Conservation (phyloP, 208 protist genomes). For the Acanthamoeba healyi region DNA sequence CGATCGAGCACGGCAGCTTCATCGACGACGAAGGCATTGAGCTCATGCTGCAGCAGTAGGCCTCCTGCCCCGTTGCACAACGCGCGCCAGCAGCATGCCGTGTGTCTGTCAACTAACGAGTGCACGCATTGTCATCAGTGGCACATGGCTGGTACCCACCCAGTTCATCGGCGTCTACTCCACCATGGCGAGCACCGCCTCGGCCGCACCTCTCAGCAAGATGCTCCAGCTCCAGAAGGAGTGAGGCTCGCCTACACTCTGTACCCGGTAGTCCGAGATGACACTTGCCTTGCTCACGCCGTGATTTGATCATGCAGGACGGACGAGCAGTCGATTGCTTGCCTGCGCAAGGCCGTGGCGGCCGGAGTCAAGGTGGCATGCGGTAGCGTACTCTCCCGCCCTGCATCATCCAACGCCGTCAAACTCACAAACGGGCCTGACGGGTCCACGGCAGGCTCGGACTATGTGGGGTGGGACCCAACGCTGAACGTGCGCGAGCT, state of each 20-base stretch:
- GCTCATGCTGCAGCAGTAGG: constrained; percentile 47
- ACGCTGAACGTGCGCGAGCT: constrained; percentile 51
- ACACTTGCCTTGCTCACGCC: too few species aligned
- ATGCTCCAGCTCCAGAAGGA: constrained; percentile 58
- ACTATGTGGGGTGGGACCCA: constrained; percentile 39
- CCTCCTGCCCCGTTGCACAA: too few species aligned
- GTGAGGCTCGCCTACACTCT: neutral
- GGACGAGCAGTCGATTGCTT: constrained; percentile 23
- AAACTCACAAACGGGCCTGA: neutral
- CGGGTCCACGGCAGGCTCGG: constrained; percentile 27
- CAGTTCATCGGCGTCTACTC: constrained; percentile 52
- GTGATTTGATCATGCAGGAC: too few species aligned
- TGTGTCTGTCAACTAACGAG: too few species aligned
- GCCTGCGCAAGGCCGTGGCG: constrained; percentile 56
- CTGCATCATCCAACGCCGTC: too few species aligned
- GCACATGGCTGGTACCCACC: constrained; percentile 59
- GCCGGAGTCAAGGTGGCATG: constrained; percentile 61
- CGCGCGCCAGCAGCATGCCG: too few species aligned
- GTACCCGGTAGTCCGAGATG: neutral
- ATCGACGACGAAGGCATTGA: constrained; percentile 63
- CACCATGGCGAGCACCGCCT: neutral
- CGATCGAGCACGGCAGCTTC: constrained; percentile 64
- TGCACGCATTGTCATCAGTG: too few species aligned
- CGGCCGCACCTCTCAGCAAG: constrained; percentile 37
- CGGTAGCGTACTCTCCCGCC: neutral